A percentile compares a stretch with the other conserved stretches of the same genome.
Conservation (phyloP, 148 eudicot species). For the Chenopodium album region DNA sequence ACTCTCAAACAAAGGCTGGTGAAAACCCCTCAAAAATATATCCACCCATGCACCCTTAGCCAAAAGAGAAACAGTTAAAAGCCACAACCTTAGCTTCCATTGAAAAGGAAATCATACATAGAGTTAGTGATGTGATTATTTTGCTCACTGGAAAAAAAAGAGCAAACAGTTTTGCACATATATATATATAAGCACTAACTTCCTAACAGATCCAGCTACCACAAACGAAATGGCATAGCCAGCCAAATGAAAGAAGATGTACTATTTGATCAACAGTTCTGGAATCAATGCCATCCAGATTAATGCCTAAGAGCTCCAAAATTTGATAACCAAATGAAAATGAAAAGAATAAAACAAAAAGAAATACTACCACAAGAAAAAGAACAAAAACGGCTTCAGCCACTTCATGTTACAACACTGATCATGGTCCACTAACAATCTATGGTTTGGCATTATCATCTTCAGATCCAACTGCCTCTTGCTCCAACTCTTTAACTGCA, state of each 20-base stretch:
- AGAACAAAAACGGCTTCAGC: slow-evolving; percentile 7
- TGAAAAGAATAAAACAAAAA: slow-evolving; percentile 14
- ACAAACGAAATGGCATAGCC: background rate
- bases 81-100: background rate
- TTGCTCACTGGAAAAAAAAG: background rate
- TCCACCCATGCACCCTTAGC: background rate
- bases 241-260: background rate
- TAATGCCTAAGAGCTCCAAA: slow-evolving; percentile 6
- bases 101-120: background rate
- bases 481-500: slow-evolving; percentile 71
- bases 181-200: background rate
- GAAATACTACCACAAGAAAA: slow-evolving; percentile 25
- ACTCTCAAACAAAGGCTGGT: background rate
- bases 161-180: background rate
- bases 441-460: slow-evolving; percentile 35
- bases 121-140: background rate
- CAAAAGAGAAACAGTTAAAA: background rate
- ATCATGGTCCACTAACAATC: background rate
- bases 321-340: slow-evolving; percentile 7
- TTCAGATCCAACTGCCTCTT: slow-evolving; percentile 41
- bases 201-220: slow-evolving; percentile 3
- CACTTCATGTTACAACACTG: background rate
- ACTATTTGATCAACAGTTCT: background rate
- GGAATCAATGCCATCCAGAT: slow-evolving; percentile 1
- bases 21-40: background rate